phyloP scores from a whole-genome alignment of 306 rosid genomes.

The Abrus precatorius region DNA sequence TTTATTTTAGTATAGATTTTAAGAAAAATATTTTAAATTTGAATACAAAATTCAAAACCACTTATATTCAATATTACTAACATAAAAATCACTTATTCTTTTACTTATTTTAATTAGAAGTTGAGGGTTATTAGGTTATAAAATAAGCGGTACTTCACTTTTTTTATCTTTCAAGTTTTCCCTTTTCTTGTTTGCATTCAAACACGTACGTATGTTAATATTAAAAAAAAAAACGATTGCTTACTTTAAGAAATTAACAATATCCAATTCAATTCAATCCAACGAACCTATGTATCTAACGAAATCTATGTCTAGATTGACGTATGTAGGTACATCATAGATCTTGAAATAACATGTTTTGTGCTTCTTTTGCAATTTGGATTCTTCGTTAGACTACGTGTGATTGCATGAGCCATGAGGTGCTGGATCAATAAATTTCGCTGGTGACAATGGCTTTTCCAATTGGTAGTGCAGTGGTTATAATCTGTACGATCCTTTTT shows the following conservation, averaged over 20 bases:
- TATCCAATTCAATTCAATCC: neutral
- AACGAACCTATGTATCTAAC: neutral
- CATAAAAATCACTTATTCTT: neutral
- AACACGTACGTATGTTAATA: neutral
- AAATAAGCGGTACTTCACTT: neutral
- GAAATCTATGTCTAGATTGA: neutral
- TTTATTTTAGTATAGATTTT: too few relatives aligned
- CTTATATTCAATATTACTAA: too few relatives aligned
- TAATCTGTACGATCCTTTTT: neutral
- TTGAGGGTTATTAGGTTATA: neutral
- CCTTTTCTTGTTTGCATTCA: neutral
- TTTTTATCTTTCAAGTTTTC: neutral
- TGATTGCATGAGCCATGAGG: constrained; percentile 37
- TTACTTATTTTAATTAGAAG: neutral
- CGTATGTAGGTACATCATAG: neutral
- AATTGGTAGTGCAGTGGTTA: neutral
- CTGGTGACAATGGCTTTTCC: neutral
- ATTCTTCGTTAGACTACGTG: constrained; percentile 5
- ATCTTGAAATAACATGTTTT: neutral
- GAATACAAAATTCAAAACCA: too few relatives aligned
- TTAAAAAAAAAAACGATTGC: neutral
- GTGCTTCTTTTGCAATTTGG: neutral
- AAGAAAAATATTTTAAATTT: too few relatives aligned
- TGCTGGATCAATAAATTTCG: neutral
- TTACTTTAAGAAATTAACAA: neutral